Evolutionary conservation across 306 rosid species (phyloP).

Genomic region (Prunus persica): DNA sequence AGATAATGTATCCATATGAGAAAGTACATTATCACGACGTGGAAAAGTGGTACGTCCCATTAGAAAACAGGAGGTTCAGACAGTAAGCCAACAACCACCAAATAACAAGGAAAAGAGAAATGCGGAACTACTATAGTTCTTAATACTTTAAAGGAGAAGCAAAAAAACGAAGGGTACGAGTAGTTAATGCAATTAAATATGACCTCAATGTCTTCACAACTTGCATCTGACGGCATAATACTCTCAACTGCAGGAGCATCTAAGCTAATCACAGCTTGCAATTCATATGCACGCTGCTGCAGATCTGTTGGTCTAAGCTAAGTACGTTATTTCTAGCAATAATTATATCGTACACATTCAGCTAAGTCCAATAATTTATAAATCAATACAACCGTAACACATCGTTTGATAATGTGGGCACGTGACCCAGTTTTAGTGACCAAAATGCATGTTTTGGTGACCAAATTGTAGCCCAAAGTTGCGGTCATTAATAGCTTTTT

Average conservation of each 20-base stretch:
- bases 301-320: constrained; percentile 49
- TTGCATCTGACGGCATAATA: constrained; percentile 72
- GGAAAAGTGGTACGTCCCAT: not conserved
- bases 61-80: not conserved
- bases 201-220: constrained; percentile 85
- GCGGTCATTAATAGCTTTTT: too few species aligned
- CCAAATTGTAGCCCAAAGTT: too few species aligned
- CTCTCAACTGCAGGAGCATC: constrained; percentile 50
- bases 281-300: constrained; percentile 94
- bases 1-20: not conserved
- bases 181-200: constrained; percentile 18
- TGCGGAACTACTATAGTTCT: not conserved
- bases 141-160: not conserved
- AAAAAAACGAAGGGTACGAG: not conserved
- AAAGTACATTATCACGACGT: not conserved
- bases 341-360: too few species aligned
- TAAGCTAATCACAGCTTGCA: constrained; percentile 62
- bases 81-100: not conserved
- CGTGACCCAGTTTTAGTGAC: too few species aligned
- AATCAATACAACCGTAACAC: too few species aligned
- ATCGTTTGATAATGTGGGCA: too few species aligned
- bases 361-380: too few species aligned
- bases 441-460: too few species aligned
- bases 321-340: too few species aligned
- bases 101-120: not conserved